These are phyloP conservation scores for Allium cepa DNA, from an alignment of 106 monocot species.

Conservation along the genomic window DNA sequence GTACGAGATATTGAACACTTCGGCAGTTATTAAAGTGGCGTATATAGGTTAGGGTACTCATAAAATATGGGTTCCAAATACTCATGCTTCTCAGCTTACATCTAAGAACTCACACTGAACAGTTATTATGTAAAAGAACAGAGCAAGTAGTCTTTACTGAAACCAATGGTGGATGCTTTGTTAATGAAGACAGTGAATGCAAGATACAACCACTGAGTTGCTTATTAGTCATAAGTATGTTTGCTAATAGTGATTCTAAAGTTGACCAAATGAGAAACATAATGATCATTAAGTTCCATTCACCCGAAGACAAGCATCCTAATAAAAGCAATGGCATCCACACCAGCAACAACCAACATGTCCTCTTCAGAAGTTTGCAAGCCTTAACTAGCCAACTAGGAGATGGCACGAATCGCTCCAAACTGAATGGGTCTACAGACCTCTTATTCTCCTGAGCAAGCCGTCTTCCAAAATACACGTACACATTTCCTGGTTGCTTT, in stretches of 20 bases:
- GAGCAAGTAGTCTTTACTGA: too few species aligned
- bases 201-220: background rate
- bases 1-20: too few species aligned
- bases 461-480: constrained; percentile 48
- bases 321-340: constrained; percentile 80
- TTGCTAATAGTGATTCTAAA: background rate
- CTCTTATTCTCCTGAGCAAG: constrained; percentile 36
- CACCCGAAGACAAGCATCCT: constrained; percentile 79
- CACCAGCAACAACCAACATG: constrained; percentile 49
- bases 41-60: too few species aligned
- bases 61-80: too few species aligned
- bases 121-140: too few species aligned
- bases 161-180: too few species aligned
- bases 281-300: background rate
- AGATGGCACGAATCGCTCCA: constrained; percentile 82
- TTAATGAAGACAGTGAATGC: background rate
- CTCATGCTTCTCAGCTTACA: too few species aligned
- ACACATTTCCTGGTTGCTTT: constrained; percentile 66
- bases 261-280: background rate
- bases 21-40: too few species aligned
- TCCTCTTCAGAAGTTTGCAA: constrained; percentile 55
- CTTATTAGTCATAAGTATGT: too few species aligned
- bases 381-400: constrained; percentile 80
- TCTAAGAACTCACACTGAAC: too few species aligned
- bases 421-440: constrained; percentile 25